Evolutionary conservation across 2,329 filamentous ascomycete species (phyloP), one percentile per base, ranked within the genome.

Genomic region (Beauveria sp.): DNA sequence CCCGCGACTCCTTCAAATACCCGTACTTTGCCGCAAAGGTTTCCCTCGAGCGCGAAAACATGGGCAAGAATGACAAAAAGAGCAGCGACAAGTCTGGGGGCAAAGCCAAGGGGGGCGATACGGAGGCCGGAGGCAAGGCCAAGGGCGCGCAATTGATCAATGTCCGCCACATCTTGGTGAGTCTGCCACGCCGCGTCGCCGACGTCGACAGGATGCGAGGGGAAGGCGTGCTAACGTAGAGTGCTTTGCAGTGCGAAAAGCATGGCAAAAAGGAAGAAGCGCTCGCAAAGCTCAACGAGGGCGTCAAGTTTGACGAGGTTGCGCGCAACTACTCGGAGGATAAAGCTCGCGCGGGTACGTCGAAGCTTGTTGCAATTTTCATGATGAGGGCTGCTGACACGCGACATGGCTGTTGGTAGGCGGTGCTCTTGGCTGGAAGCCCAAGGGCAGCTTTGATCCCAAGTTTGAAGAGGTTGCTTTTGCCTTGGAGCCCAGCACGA

Each of bases 251-350:
- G 77, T 92, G 89, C 68, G 87, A 87, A 71, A 93, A 93, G 70
- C 86, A 91, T 70, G 76, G 79, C n/a, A 90, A 87, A 73, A 92
- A 91, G 70, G 88, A 91, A 70, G 87, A 91, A 70, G 89, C 89
- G 0, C 72, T 91, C 18, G 82, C 81, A 62, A 88, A 90, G 74
- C 74, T 93, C 57, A 80, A 80, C 45, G 83, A 79, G 3, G 88
- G 88, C 1, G 80, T 79, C 56, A 90, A 88, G 68, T 93, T 92
- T 69, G 88, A 91, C 67, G 86, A 89, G 53, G 88, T 92, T 6
- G 89, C 89, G 10, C 77, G 83, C 59, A 83, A 87, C 66, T 89
- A 84, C 69, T 90, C 87, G 0, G 89, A 92, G 74, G 89, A 93
- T 72, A 92, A 93, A 76, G 88, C 88, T 5, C 79, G 86, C 64